Conservation (phyloP, 768 basidiomycete genomes). For the Pisolithus sp. region DNA sequence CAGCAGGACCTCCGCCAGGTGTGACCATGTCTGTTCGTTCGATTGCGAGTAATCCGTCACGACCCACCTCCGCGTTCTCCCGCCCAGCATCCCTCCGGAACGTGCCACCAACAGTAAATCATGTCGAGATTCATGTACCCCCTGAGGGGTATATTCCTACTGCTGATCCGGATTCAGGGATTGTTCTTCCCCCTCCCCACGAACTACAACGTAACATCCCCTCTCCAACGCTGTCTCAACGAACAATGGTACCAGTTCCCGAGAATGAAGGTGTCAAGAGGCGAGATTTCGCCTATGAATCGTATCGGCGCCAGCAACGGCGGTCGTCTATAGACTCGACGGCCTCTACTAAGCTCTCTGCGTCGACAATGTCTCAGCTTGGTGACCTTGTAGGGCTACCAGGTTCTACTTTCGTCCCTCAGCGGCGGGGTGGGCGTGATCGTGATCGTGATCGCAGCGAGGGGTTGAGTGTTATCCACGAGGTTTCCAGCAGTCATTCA, state of each 20-base stretch:
- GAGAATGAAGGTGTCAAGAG: conserved; percentile 13
- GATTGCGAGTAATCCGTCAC: conserved; percentile 12
- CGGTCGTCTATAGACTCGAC: conserved; percentile 24
- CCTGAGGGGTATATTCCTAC: conserved; percentile 50
- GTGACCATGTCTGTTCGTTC: conserved; percentile 5
- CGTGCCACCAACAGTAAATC: conserved; percentile 9
- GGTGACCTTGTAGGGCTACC: conserved; percentile 25
- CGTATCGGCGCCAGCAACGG: conserved; percentile 15
- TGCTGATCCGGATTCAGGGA: conserved; percentile 31
- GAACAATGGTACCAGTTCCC: conserved; percentile 9
- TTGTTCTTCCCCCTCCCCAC: conserved; percentile 47
- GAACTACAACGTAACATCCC: conserved; percentile 31
- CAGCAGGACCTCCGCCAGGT: conserved; percentile 4
- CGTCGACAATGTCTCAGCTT: conserved; percentile 28
- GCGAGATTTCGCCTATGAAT: conserved; percentile 21
- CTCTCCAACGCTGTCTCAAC: conserved; percentile 25
- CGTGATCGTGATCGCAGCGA: conserved; percentile 2
- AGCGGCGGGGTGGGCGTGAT: conserved; percentile 15
- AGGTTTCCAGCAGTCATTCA: conserved; percentile 24
- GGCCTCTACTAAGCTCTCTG: conserved; percentile 24
- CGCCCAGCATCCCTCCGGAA: conserved; percentile 18
- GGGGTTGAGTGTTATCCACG: conserved; percentile 27
- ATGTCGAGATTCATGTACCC: conserved; percentile 26
- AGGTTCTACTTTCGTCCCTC: not conserved
- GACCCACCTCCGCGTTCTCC: conserved; percentile 7